A percentile compares a stretch with the other conserved stretches of the same genome.
Evolutionary conservation across 306 rosid genomes (phyloP).

Genomic region (Cyamopsis tetragonoloba): DNA sequence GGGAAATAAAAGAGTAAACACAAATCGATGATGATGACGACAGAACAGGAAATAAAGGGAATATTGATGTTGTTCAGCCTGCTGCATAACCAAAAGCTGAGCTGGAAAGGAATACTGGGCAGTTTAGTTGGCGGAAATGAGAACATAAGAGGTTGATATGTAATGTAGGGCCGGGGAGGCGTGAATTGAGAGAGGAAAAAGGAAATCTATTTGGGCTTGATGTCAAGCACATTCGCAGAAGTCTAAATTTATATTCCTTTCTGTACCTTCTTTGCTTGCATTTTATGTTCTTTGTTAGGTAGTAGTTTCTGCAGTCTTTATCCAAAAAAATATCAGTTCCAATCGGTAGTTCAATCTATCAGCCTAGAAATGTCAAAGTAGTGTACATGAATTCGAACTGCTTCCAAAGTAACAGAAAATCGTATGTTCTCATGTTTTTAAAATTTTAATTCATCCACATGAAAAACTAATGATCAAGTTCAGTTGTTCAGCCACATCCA

Average conservation of each 20-base stretch:
- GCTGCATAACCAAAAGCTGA: background rate
- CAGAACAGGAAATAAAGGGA: background rate
- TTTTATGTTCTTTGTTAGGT: background rate
- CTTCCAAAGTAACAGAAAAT: background rate
- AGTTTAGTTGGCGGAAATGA: background rate
- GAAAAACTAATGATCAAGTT: constrained; percentile 2
- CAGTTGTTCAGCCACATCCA: background rate
- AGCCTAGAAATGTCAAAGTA: constrained; percentile 4
- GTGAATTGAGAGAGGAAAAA: background rate
- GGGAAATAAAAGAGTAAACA: too few relatives aligned
- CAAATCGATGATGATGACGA: background rate
- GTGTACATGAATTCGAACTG: background rate
- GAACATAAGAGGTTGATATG: background rate
- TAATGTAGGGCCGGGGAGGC: background rate
- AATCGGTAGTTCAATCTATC: background rate
- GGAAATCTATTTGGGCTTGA: background rate
- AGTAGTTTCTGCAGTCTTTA: background rate
- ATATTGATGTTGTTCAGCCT: background rate
- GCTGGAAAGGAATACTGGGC: background rate
- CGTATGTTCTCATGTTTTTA: background rate
- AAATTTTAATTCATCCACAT: background rate
- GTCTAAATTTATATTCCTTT: background rate
- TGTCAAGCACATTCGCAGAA: background rate
- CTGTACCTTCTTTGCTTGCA: too few relatives aligned
- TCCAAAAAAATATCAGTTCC: background rate